Percentiles rank a stretch among this genome's conserved stretches.
Evolutionary conservation across 495 filamentous ascomycete species (phyloP).

Genomic region (Sordaria brevicollis): DNA sequence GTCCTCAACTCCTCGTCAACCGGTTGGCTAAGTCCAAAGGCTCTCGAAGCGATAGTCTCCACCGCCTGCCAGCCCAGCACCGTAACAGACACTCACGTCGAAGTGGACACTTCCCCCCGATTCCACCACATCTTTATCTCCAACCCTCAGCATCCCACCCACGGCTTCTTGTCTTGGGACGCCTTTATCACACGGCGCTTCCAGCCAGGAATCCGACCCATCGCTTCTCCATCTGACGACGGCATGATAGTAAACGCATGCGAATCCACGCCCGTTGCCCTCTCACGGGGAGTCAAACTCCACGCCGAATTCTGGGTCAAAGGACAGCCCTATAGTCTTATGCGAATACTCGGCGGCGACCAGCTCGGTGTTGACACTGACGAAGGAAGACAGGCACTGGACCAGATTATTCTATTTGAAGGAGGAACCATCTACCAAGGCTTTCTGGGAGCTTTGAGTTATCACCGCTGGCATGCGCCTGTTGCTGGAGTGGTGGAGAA

Average conservation of each 20-base stretch:
- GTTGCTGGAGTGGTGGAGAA: constrained; percentile 25
- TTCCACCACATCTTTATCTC: background rate
- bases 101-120: background rate
- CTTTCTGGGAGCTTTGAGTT: constrained; percentile 33
- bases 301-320: constrained; percentile 39
- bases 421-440: constrained; percentile 34
- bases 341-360: constrained; percentile 25
- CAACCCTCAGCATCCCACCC: background rate
- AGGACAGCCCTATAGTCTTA: constrained; percentile 29
- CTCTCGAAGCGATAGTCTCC: background rate
- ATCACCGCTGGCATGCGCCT: constrained; percentile 40
- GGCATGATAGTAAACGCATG: constrained; percentile 25
- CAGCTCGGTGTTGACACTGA: too few species aligned
- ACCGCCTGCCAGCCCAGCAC: background rate
- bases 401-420: too few species aligned
- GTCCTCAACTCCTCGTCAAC: background rate
- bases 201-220: constrained; percentile 24
- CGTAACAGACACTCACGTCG: background rate
- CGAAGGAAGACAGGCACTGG: background rate
- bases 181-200: constrained; percentile 38
- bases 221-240: constrained; percentile 23
- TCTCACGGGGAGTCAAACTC: constrained; percentile 3
- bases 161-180: constrained; percentile 7
- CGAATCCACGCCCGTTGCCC: constrained; percentile 24
- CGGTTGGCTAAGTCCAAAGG: background rate